Conservation (phyloP, 768 basidiomycete genomes). For the button mushroom (Agaricus bisporus) region DNA sequence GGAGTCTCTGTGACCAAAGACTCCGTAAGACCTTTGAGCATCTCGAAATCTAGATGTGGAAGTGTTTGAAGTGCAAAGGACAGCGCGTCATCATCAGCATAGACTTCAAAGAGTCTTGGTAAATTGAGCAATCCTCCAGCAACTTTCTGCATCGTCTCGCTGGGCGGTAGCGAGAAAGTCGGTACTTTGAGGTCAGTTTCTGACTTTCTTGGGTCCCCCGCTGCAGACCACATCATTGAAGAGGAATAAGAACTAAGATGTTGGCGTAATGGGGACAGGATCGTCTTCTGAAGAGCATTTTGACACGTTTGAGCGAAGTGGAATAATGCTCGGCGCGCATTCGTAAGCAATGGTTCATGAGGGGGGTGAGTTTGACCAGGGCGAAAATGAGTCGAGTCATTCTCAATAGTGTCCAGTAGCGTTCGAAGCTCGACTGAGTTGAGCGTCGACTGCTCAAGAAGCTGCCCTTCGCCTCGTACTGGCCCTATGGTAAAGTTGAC, state of each 20-base stretch:
- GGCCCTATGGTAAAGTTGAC: slow-evolving; percentile 46
- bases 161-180: slow-evolving; percentile 90
- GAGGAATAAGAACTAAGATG: slow-evolving; percentile 69
- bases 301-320: slow-evolving; percentile 72
- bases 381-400: slow-evolving; percentile 24
- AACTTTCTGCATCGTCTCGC: slow-evolving; percentile 79
- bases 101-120: slow-evolving; percentile 89
- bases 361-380: slow-evolving; percentile 18
- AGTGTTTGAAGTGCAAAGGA: slow-evolving; percentile 83
- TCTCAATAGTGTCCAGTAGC: slow-evolving; percentile 49
- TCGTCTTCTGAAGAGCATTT: slow-evolving; percentile 69
- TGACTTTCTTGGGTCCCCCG: slow-evolving; percentile 43
- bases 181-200: slow-evolving; percentile 64
- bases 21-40: slow-evolving; percentile 42
- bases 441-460: slow-evolving; percentile 79
- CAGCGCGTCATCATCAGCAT: slow-evolving; percentile 87
- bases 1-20: slow-evolving; percentile 24
- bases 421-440: slow-evolving; percentile 74
- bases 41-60: slow-evolving; percentile 58
- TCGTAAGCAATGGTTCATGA: slow-evolving; percentile 42
- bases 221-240: slow-evolving; percentile 58
- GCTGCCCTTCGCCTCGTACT: slow-evolving; percentile 62
- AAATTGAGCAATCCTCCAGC: slow-evolving; percentile 94
- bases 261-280: slow-evolving; percentile 74
- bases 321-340: slow-evolving; percentile 49